Evolutionary conservation across 345 rosid species (phyloP), one percentile per base, ranked within the genome.

Genomic region (Garcia nutans): DNA sequence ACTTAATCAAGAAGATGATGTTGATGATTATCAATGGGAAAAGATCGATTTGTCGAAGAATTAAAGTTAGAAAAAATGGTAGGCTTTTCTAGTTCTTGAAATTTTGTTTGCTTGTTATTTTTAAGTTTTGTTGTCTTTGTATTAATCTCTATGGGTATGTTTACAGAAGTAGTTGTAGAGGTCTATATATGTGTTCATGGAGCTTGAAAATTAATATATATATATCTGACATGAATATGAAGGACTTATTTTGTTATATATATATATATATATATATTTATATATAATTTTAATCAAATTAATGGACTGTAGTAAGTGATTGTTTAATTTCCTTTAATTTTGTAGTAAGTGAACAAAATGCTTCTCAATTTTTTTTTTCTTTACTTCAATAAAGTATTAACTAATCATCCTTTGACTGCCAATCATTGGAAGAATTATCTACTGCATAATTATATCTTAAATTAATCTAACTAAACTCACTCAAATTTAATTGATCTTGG

Each of bases 111-210:
- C 44, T 49, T 74, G 31, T 58, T 73, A 24, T 70, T 13, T 17
- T 24, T 31, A 31, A 37, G 3, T 66, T 64, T 74, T 10, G 10
- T 47, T 47, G 12, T 31, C 66, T 69, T 37, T 69, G 50, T 69
- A 60, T 59, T 76, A 37, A 37, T 37, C 13, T 47, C 31, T 47
- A 47, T 60, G 49, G 37, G 69, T 23, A 56, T 76, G 49, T 76
- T 55, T 44, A 65, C 57, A 20, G 19, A 69, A 50, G 66, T 75
- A 85, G 76, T 75, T 82, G 76, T 57, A 84, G 78, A 57, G 66
- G 10, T 47, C n/a, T 54, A 15, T 60, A 17, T 75, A 22, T 72
- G 68, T 79, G 73, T 73, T 74, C 76, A 70, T 76, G 77, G 73
- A 76, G 74, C 65, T 76, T 62, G 71, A 52, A 37, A 37, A 37